Evolutionary conservation across 2,329 filamentous ascomycete species (phyloP).

Genomic region (Setomelanomma holmii): DNA sequence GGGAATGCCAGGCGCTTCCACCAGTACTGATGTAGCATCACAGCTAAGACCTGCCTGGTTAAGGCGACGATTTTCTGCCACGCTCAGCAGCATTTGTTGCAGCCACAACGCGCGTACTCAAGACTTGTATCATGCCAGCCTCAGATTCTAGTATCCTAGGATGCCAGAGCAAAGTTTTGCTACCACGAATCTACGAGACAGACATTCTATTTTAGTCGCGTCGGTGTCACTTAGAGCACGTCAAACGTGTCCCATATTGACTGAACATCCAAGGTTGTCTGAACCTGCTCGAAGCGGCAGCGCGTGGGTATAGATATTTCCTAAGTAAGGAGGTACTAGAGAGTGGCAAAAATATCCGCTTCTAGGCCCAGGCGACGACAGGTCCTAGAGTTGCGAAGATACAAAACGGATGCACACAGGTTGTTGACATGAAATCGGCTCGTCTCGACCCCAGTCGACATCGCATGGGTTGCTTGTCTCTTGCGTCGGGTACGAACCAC

Average conservation of each 20-base stretch:
- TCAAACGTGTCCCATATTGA: conserved; percentile 1
- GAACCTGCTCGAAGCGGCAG: conserved; percentile 1
- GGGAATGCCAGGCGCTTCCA: no score
- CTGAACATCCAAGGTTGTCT: background rate
- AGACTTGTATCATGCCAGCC: no score
- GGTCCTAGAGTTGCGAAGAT: conserved; percentile 11
- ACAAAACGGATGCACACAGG: conserved; percentile 15
- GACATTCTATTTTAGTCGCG: no score
- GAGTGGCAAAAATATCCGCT: conserved; percentile 15
- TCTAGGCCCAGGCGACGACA: conserved; percentile 23
- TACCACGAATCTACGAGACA: no score
- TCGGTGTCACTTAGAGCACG: background rate
- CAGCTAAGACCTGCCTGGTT: no score
- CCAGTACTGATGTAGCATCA: no score
- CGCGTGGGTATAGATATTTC: background rate
- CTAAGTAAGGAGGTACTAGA: conserved; percentile 1
- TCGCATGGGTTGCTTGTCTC: conserved; percentile 28
- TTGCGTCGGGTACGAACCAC: conserved; percentile 25
- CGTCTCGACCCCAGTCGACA: conserved; percentile 20
- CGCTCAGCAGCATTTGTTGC: no score
- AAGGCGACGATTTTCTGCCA: no score
- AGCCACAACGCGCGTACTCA: no score
- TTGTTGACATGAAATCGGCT: conserved; percentile 14
- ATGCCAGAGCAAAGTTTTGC: no score
- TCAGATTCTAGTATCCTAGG: no score